Percentiles rank a stretch among this genome's conserved stretches.
These are phyloP conservation scores for Hura crepitans DNA, from an alignment of 441 rosid genomes.

Conservation along the genomic window DNA sequence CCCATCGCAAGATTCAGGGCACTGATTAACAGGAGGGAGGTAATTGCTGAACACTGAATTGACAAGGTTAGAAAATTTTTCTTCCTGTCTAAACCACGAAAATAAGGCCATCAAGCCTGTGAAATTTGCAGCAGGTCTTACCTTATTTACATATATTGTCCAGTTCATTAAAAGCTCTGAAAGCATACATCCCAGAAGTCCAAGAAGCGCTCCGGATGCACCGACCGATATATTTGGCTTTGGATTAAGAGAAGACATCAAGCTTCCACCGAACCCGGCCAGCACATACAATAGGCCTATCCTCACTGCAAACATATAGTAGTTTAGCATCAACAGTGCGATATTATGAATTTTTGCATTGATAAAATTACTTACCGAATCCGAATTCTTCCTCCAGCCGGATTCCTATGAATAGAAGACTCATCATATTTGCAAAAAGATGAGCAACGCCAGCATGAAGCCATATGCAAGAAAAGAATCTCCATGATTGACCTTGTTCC, in stretches of 20 bases:
- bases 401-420: constrained; percentile 66
- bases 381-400: constrained; percentile 70
- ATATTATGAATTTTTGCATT: background rate
- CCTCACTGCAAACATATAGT: constrained; percentile 49
- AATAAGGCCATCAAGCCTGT: background rate
- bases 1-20: constrained; percentile 63
- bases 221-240: constrained; percentile 56
- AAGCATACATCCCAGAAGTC: constrained; percentile 80
- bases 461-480: constrained; percentile 69
- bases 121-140: constrained; percentile 8
- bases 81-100: background rate
- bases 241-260: constrained; percentile 49
- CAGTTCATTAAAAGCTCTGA: constrained; percentile 83
- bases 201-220: constrained; percentile 85
- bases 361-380: background rate
- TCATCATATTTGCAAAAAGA: constrained; percentile 58
- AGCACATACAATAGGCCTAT: constrained; percentile 55
- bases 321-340: background rate
- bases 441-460: constrained; percentile 75
- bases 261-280: constrained; percentile 78
- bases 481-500: constrained; percentile 49
- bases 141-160: constrained; percentile 81
- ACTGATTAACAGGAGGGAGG: constrained; percentile 47
- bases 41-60: constrained; percentile 60
- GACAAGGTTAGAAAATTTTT: constrained; percentile 3